Percentiles rank a stretch among this genome's conserved stretches.
Conservation (phyloP, 768 basidiomycete species). For the Agaricus blazei region DNA sequence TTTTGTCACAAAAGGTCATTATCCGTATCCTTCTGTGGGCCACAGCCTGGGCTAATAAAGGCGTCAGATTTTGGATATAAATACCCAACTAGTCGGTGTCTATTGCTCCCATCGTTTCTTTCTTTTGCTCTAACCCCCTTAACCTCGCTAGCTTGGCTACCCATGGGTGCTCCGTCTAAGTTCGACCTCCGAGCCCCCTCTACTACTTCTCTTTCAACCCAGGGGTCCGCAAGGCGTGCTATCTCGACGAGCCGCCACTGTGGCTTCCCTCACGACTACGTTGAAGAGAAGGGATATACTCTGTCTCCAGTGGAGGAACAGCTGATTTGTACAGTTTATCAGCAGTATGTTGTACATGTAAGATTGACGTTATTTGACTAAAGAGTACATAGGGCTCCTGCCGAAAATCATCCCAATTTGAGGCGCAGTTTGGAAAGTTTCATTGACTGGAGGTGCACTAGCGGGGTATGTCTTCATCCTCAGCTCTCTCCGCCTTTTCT, state of each 20-base stretch:
- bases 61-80: neutral
- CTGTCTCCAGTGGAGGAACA: neutral
- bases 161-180: constrained; percentile 1
- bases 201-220: neutral
- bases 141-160: neutral
- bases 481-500: too few relatives aligned
- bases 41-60: too few relatives aligned
- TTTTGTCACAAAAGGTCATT: too few relatives aligned
- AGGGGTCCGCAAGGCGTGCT: neutral
- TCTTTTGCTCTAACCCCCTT: neutral
- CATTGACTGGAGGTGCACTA: constrained; percentile 3
- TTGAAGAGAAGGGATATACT: neutral
- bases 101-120: neutral
- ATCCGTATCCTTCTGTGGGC: too few relatives aligned
- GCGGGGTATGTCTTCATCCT: neutral
- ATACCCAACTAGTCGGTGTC: neutral
- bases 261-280: constrained; percentile 4
- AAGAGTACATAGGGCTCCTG: neutral
- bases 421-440: neutral
- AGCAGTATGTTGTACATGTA: neutral
- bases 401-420: neutral
- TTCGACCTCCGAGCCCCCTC: neutral
- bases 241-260: neutral
- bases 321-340: constrained; percentile 1
- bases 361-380: neutral